Conservation (phyloP, 2,329 filamentous ascomycete species). For the Coleophoma cylindrospora region DNA sequence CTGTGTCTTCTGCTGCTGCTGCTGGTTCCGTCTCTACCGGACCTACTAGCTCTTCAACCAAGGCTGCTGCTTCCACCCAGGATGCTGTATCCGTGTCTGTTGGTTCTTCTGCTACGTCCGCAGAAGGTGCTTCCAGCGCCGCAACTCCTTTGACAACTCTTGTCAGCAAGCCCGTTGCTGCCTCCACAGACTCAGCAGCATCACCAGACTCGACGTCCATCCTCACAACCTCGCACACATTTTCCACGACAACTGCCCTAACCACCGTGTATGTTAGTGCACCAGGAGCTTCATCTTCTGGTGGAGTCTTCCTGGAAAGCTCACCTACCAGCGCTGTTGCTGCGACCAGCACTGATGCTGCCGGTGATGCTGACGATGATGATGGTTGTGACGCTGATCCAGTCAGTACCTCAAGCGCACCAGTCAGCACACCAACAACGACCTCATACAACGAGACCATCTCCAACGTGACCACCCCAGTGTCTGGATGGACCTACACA, state of each 20-base stretch:
- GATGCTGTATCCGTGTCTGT: neutral
- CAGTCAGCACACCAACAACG: constrained; percentile 4
- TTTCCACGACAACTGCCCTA: neutral
- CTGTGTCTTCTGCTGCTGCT: constrained; percentile 4
- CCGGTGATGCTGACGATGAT: neutral
- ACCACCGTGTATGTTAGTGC: neutral
- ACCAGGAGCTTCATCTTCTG: neutral
- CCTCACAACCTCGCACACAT: neutral
- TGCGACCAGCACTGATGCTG: neutral
- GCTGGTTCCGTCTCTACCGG: neutral
- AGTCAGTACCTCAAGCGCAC: constrained; percentile 1
- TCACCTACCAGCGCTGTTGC: neutral
- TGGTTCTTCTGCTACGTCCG: neutral
- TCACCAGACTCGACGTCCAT: neutral
- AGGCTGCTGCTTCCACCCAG: neutral
- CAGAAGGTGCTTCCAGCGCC: too few relatives aligned
- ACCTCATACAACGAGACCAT: too few relatives aligned
- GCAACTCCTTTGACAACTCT: neutral
- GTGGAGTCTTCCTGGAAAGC: neutral
- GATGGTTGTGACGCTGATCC: neutral
- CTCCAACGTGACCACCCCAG: constrained; percentile 3
- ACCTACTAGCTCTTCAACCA: constrained; percentile 1
- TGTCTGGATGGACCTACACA: constrained; percentile 30
- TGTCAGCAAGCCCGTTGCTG: neutral
- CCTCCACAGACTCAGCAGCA: neutral